Evolutionary conservation across 225 moss, liverwort and hornwort species (phyloP), one percentile per base, ranked within the genome.

Genomic region (Bryum argenteum): DNA sequence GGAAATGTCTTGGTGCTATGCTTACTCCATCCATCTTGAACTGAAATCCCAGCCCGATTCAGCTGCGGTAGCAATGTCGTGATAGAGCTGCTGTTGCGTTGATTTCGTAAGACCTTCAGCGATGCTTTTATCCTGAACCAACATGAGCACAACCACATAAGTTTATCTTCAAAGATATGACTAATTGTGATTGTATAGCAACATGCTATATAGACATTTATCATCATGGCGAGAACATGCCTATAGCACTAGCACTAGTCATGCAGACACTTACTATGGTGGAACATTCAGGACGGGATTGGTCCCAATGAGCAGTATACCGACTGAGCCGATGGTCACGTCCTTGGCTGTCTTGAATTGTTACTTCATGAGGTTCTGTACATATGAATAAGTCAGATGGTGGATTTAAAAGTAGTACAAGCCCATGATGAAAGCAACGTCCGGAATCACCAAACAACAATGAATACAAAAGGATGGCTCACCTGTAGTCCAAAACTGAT

Each of bases 11-110:
- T 61, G 23, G 8, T 58, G 58, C 19, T 38, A 37, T 53, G 54
- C 83, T 80, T 83, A 83, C 83, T 75, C 89, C 91, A 93, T 91
- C 93, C 93, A 91, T 57, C 93, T 83, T 48, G 93, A 93, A 81
- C 91, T 91, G 78, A 91, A 91, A 51, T 93, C 93, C 93, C 93
- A 93, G 28, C 93, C 93, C 21, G 86, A 89, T 63, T 93, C 93
- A 11, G 93, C 93, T 16, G 81, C 76, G 39, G 78, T 85, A 47
- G 91, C 93, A 50, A 93, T 91, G 69, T 93, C 91, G 63, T 75
- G 85, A 80, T 88, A 93, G 41, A 93, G 78, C 70, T 90, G 84
- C 16, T 75, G 63, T 38, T 84, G 81, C 66, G 50, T 24, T 40
- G 39, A 58, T 76, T 83, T 81, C 12, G 69, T 59, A 33, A 89